A percentile compares a stretch with the other conserved stretches of the same genome.
phyloP scores from a whole-genome alignment of 495 filamentous ascomycete species.

The Daldinia childiae region DNA sequence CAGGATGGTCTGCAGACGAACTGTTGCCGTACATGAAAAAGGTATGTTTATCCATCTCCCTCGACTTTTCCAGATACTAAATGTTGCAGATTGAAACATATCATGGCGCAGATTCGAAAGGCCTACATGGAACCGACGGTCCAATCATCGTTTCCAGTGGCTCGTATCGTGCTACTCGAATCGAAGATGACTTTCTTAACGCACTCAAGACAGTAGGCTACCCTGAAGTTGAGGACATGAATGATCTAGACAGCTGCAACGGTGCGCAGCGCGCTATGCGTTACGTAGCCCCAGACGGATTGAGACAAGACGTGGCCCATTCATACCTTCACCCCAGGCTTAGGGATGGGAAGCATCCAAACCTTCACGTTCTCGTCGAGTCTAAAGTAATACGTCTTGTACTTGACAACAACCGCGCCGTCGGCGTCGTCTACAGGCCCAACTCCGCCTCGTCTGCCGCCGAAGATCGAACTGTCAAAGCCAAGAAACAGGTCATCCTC shows the following conservation, averaged over 20 bases:
- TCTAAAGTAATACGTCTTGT: constrained; percentile 58
- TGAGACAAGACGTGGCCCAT: constrained; percentile 42
- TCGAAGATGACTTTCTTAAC: constrained; percentile 53
- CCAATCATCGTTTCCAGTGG: constrained; percentile 59
- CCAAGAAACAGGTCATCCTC: constrained; percentile 61
- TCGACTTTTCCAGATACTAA: neutral
- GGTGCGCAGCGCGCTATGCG: constrained; percentile 33
- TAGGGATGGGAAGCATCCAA: constrained; percentile 52
- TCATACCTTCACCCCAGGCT: constrained; percentile 56
- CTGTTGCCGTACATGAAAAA: neutral
- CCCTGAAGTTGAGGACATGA: constrained; percentile 37
- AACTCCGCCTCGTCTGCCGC: constrained; percentile 37
- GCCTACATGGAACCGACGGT: constrained; percentile 57
- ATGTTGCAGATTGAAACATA: constrained; percentile 36
- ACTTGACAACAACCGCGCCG: constrained; percentile 56
- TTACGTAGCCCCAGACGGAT: constrained; percentile 42
- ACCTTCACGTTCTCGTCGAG: constrained; percentile 63
- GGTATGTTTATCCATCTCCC: neutral
- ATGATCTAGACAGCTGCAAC: constrained; percentile 34
- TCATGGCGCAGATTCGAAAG: constrained; percentile 41
- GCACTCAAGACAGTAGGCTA: constrained; percentile 45
- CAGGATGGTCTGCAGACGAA: constrained; percentile 56
- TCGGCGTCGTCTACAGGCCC: constrained; percentile 54
- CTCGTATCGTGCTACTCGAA: constrained; percentile 33
- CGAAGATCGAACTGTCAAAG: constrained; percentile 47